A percentile compares a stretch with the other conserved stretches of the same genome.
These are phyloP conservation scores for Aphanomyces invadans DNA, from an alignment of 352 stramenopile genomes.

Conservation along the genomic window DNA sequence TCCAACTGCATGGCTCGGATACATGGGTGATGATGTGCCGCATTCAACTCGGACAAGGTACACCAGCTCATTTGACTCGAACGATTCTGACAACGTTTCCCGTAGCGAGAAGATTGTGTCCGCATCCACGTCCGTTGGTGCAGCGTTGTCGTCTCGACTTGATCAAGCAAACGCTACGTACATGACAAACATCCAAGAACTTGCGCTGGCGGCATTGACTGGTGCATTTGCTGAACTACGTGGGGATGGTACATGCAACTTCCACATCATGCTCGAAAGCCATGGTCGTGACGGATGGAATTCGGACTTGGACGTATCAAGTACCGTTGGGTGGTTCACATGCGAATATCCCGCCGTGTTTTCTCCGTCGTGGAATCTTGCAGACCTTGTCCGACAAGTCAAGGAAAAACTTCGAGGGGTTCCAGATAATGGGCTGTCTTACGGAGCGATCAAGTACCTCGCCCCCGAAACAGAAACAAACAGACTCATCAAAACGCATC, in stretches of 20 bases:
- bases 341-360: background rate
- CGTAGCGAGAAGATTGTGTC: too few relatives aligned
- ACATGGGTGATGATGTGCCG: background rate
- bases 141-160: background rate
- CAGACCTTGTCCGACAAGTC: background rate
- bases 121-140: too few relatives aligned
- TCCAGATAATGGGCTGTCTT: background rate
- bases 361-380: background rate
- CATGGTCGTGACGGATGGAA: background rate
- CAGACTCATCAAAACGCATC: background rate
- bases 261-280: background rate
- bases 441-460: background rate
- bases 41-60: background rate
- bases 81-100: too few relatives aligned
- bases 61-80: background rate
- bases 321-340: background rate
- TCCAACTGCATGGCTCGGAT: background rate
- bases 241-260: background rate
- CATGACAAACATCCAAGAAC: conserved; percentile 1
- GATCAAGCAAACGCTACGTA: background rate
- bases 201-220: background rate
- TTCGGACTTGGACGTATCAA: background rate
- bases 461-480: background rate
- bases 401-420: background rate
- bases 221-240: background rate